phyloP scores from a whole-genome alignment of 2,329 filamentous ascomycete genomes.

The Fusarium anthophilum region DNA sequence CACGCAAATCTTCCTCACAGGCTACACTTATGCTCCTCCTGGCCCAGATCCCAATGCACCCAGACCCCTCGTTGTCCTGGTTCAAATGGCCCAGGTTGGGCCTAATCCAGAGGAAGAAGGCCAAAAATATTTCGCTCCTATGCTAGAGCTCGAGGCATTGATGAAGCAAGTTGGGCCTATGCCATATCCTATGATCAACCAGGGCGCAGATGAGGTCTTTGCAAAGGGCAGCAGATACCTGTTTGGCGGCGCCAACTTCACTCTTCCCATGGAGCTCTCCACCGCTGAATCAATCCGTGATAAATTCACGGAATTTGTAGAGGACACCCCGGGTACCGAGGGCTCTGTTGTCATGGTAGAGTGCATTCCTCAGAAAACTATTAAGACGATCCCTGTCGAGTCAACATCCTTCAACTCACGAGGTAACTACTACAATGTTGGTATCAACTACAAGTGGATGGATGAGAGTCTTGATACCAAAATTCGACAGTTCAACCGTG shows the following conservation, averaged over 20 bases:
- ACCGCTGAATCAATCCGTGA: slow-evolving; percentile 34
- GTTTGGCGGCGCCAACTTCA: slow-evolving; percentile 56
- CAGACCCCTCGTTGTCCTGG: slow-evolving; percentile 24
- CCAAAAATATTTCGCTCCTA: slow-evolving; percentile 45
- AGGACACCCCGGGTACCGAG: slow-evolving; percentile 15
- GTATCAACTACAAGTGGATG: slow-evolving; percentile 28
- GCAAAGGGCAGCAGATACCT: slow-evolving; percentile 50
- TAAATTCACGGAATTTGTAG: slow-evolving; percentile 25
- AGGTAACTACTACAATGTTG: slow-evolving; percentile 38
- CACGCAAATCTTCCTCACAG: slow-evolving; percentile 27
- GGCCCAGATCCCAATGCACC: slow-evolving; percentile 34
- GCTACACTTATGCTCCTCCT: slow-evolving; percentile 27
- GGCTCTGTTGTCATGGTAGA: slow-evolving; percentile 33
- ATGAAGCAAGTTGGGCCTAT: slow-evolving; percentile 50
- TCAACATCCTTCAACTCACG: slow-evolving; percentile 39
- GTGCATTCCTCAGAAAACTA: slow-evolving; percentile 27
- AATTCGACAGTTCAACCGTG: slow-evolving; percentile 35
- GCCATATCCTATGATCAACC: slow-evolving; percentile 54
- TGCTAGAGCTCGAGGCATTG: slow-evolving; percentile 51
- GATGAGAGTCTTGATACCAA: slow-evolving; percentile 24
- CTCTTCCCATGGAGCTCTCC: slow-evolving; percentile 48
- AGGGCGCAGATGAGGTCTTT: slow-evolving; percentile 48
- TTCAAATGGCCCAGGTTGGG: slow-evolving; percentile 36
- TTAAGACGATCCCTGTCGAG: slow-evolving; percentile 21
- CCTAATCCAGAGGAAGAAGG: slow-evolving; percentile 28